A percentile compares a stretch with the other conserved stretches of the same genome.
Evolutionary conservation across 495 filamentous ascomycete species (phyloP).

Genomic region (Hypoxylon crocopeplum): DNA sequence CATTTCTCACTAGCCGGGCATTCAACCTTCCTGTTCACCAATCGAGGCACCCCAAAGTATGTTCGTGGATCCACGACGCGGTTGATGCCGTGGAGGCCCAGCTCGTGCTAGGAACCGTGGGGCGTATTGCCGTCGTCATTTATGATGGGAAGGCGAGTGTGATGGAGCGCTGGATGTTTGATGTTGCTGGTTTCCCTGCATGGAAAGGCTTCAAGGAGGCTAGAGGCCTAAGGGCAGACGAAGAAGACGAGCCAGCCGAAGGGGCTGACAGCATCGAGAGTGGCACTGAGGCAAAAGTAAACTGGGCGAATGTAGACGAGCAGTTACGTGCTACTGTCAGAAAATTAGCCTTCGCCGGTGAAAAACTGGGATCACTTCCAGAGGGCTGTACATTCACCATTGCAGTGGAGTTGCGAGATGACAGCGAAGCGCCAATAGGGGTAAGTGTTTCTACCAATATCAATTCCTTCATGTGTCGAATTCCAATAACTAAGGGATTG

Average conservation of each 20-base stretch:
- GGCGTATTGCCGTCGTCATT: slow-evolving; percentile 76
- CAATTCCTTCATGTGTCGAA: not conserved
- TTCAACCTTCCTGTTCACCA: slow-evolving; percentile 92
- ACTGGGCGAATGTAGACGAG: slow-evolving; percentile 53
- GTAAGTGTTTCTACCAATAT: slow-evolving; percentile 44
- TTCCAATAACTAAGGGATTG: not conserved
- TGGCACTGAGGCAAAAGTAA: slow-evolving; percentile 34
- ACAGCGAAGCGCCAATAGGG: slow-evolving; percentile 75
- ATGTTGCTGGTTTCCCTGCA: slow-evolving; percentile 76
- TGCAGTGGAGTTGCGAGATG: slow-evolving; percentile 81
- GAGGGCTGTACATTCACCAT: slow-evolving; percentile 84
- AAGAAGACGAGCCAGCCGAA: slow-evolving; percentile 22
- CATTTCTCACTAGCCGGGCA: slow-evolving; percentile 81
- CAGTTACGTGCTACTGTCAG: slow-evolving; percentile 58
- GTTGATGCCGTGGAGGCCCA: slow-evolving; percentile 76
- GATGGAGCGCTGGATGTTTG: slow-evolving; percentile 87
- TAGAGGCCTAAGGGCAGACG: slow-evolving; percentile 16
- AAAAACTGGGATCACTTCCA: slow-evolving; percentile 69
- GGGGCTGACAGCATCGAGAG: slow-evolving; percentile 6
- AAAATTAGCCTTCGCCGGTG: slow-evolving; percentile 60
- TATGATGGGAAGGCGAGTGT: slow-evolving; percentile 56
- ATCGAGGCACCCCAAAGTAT: slow-evolving; percentile 87
- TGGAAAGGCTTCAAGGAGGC: slow-evolving; percentile 50
- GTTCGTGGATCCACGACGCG: slow-evolving; percentile 87
- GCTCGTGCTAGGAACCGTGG: slow-evolving; percentile 70